Evolutionary conservation across 306 rosid genomes (phyloP), one percentile per base, ranked within the genome.

Genomic region (Crataegus laevigata): DNA sequence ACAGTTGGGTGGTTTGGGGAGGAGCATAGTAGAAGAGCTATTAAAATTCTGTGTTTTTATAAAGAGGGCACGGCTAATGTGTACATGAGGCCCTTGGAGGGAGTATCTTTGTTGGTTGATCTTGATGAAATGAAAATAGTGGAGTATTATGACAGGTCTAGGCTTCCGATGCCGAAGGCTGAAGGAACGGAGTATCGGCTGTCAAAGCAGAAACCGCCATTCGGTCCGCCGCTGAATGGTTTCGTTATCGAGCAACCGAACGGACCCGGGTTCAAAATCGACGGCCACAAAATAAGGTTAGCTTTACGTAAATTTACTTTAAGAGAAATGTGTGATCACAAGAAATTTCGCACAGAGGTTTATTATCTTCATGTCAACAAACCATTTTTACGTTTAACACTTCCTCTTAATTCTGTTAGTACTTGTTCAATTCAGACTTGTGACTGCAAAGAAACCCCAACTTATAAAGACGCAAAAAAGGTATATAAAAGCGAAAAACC

Each of bases 1-100:
- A 2, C 81, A 57, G 60, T 79, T 21, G 81, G 86, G 50, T 83
- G 83, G 84, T 79, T 66, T 21, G 83, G 86, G 2, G 79, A 76
- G 32, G 73, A 68, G 28, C 38, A 73, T 18, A 60, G 38, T 3
- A 68, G 15, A 65, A 75, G 86, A 61, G 76, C 62, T 14, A 43
- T 79, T 30, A 79, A 72, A 24, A 30, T 83, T 6, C 14, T 21
- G 58, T 79, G 81, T 7, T 83, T 36, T 38, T 76, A 83, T 25
- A 28, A 17, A 21, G 78, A 79, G 6, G 81, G 76, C 15, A 38
- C 76, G 13, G 73, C 75, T 6, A 83, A 79, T 45, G 15, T 68
- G 66, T 76, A 59, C 42, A 3, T 76, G 76, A 51, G 79, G 54
- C 81, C 81, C 2, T 24, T 83, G 81, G 81, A 83, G 43, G 84